Evolutionary conservation across 495 filamentous ascomycete species (phyloP).

Genomic region (Patellaria atrata): DNA sequence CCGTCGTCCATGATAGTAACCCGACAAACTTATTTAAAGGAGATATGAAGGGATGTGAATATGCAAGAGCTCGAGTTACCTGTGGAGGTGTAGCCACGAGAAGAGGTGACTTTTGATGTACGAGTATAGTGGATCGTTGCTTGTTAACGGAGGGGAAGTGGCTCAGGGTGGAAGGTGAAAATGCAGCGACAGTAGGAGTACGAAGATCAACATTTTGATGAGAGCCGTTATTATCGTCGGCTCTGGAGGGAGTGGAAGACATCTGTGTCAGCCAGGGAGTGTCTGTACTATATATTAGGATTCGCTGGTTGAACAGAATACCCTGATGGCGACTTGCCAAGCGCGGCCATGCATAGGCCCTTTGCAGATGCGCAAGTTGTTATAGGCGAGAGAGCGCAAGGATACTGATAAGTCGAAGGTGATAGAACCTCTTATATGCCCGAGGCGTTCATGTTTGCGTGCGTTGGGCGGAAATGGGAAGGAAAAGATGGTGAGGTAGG

Average conservation of each 20-base stretch:
- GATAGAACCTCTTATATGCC: no score
- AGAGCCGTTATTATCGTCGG: slow-evolving; percentile 18
- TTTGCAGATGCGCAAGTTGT: neutral
- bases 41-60: slow-evolving; percentile 83
- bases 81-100: slow-evolving; percentile 87
- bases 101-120: slow-evolving; percentile 90
- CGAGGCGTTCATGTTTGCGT: no score
- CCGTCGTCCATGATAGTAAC: slow-evolving; percentile 81
- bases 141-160: slow-evolving; percentile 53
- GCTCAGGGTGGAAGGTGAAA: slow-evolving; percentile 68
- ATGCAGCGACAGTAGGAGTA: slow-evolving; percentile 66
- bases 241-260: slow-evolving; percentile 24
- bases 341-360: slow-evolving; percentile 19
- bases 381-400: slow-evolving; percentile 1
- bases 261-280: slow-evolving; percentile 21
- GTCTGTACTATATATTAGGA: slow-evolving; percentile 9
- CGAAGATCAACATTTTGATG: slow-evolving; percentile 32
- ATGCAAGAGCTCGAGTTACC: slow-evolving; percentile 80
- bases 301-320: neutral
- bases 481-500: no score
- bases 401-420: no score
- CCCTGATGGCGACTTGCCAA: slow-evolving; percentile 17
- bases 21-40: slow-evolving; percentile 72
- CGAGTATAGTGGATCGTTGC: slow-evolving; percentile 76
- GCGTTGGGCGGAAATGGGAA: no score